Evolutionary conservation across 2,329 filamentous ascomycete species (phyloP).

Genomic region (Xylariomycetidae sp.): DNA sequence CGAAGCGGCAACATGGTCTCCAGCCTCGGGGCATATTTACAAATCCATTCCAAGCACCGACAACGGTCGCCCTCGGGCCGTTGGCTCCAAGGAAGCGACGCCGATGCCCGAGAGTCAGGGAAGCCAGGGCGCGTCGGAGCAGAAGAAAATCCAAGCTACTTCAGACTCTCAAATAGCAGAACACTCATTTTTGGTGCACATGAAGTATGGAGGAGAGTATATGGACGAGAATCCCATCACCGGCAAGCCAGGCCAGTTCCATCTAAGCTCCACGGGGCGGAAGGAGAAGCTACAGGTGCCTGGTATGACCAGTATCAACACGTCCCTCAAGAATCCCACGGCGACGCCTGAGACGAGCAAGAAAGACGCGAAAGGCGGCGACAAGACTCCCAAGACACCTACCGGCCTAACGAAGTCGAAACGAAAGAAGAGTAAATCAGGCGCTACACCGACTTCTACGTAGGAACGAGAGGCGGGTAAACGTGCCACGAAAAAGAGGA

Average conservation of each 20-base stretch:
- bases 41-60: conserved; percentile 29
- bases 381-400: conserved; percentile 31
- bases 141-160: conserved; percentile 24
- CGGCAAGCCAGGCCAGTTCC: conserved; percentile 61
- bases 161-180: conserved; percentile 40
- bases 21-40: conserved; percentile 50
- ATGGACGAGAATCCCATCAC: conserved; percentile 67
- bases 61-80: conserved; percentile 22
- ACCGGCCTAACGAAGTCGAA: conserved; percentile 30
- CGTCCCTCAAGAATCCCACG: conserved; percentile 19
- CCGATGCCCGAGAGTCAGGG: conserved; percentile 35
- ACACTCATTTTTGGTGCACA: conserved; percentile 53
- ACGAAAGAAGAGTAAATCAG: conserved; percentile 32
- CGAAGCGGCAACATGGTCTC: conserved; percentile 49
- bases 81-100: conserved; percentile 43
- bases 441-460: conserved; percentile 19
- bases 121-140: conserved; percentile 20
- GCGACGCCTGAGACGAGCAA: conserved; percentile 16
- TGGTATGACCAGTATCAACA: conserved; percentile 18
- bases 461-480: too few species aligned
- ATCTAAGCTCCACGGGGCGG: conserved; percentile 57
- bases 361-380: conserved; percentile 23
- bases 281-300: conserved; percentile 34
- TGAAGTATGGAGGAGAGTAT: conserved; percentile 58
- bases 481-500: not conserved